Base-by-base conservation (phyloP, 2,329 filamentous ascomycete species). In the Xylariaceae sp. region DNA sequence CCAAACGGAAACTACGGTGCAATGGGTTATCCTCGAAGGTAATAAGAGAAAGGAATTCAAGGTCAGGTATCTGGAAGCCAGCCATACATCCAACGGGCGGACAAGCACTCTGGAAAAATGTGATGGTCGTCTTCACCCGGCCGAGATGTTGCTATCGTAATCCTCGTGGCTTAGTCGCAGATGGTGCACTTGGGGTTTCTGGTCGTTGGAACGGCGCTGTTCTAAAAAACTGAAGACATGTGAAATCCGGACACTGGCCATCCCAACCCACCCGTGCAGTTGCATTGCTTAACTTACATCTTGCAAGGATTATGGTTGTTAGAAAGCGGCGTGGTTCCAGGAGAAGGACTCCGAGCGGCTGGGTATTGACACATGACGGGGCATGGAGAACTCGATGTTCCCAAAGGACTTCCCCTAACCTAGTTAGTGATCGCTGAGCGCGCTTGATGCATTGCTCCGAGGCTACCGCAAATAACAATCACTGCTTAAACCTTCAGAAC, bases 1-100 rank as follows among this genome's bases (percentile, higher is more conserved):
- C 62, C 69, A 3, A 68, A 70, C 44, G 57, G 66, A 53, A 46
- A 57, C 50, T 56, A 55, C 27, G 54, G 50, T 46, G 58, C 48
- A 31, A 52, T 57, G 37, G 60, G 61, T 34, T 64, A 62, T 48
- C 51, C 59, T 21, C 52, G 53, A 36, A 55, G 55, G 53, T 54
- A 59, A 48, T 26, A 14, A 21, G 32, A 15, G 21, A 34, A 31
- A 28, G 19, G 21, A n/a, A n/a, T n/a, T n/a, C n/a, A n/a, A n/a
- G n/a, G n/a, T n/a, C n/a, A n/a, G n/a, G n/a, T n/a, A n/a, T 13
- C 21, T 36, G 17, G 30, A 21, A 36, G 9, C 34, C 30, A 40
- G 31, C 31, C 16, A 11, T 33, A 32, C 21, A 36, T 44, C 28
- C 23, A 32, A 30, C 21, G 31, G 42, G 44, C 18, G 26, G 32